Base-by-base conservation (phyloP, 352 stramenopile species). In the Globisporangium cylindrosporum region DNA sequence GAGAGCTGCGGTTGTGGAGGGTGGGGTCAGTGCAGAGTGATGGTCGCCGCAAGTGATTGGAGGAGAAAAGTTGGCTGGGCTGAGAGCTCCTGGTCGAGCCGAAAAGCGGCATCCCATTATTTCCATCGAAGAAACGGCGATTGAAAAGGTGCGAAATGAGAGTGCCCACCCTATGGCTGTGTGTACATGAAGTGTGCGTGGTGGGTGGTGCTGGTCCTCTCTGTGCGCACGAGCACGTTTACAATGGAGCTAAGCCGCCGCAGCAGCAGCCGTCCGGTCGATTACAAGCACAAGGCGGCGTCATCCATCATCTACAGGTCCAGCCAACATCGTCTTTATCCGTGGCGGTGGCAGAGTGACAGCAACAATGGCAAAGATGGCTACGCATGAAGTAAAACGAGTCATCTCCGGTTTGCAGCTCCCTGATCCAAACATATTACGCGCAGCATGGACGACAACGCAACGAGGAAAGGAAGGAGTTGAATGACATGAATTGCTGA, bases 41-140 rank as follows among this genome's bases (percentile, higher is more conserved):
- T 76, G 73, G 73, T 79, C 71, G 38, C 66, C 38, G 59, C 55
- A 84, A 91, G 84, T 88, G 84, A 90, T 89, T 92, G 84, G 84
- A 88, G 82, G 76, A 88, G 81, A 78, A 80, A 69, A 77, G 62
- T 72, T 73, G 64, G 62, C 63, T 70, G 66, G 54, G 57, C 20
- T 22, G 59, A 62, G 56, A 34, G 57, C 60, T 55, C 43, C 20
- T 27, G 29, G 10, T 60, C 62, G 41, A 22, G 22, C 51, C 29
- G 49, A 68, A 68, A 51, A 69, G 66, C 58, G 69, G 74, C 77
- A 88, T 82, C 84, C 84, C 82, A 91, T 91, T 91, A 91, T 92
- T 92, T 91, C 84, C 82, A 91, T 86, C 82, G 73, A 92, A 83
- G 76, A 89, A 90, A 80, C 81, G 75, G 77, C 81, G 82, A 86